These are phyloP conservation scores for Podaxis sp. DNA, from an alignment of 768 basidiomycete species.

Conservation along the genomic window DNA sequence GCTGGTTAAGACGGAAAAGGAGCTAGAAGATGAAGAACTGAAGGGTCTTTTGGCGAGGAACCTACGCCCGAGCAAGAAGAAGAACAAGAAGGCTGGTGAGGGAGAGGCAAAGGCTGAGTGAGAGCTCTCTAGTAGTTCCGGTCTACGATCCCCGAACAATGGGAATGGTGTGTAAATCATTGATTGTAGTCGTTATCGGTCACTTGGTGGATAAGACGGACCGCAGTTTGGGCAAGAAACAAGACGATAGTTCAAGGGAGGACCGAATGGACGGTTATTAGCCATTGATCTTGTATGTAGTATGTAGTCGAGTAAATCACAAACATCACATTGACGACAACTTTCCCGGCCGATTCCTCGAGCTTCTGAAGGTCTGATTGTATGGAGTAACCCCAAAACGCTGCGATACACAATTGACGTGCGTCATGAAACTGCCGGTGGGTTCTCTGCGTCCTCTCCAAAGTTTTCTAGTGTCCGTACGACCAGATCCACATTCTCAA, in stretches of 20 bases:
- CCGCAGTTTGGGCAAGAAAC: not conserved
- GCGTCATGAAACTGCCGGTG: not conserved
- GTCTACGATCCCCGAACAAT: slow-evolving; percentile 7
- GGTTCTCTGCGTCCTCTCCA: slow-evolving; percentile 57
- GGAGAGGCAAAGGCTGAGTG: slow-evolving; percentile 32
- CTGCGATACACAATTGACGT: too few species aligned
- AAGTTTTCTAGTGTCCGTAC: slow-evolving; percentile 81
- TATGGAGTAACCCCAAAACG: too few species aligned
- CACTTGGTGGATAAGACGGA: not conserved
- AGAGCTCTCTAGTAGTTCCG: not conserved
- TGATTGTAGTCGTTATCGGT: not conserved
- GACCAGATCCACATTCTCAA: slow-evolving; percentile 88
- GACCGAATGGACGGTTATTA: not conserved
- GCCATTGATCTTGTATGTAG: not conserved
- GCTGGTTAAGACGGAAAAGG: slow-evolving; percentile 85
- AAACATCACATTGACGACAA: not conserved
- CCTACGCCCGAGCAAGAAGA: slow-evolving; percentile 89
- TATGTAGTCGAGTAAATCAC: not conserved
- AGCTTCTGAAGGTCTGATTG: too few species aligned
- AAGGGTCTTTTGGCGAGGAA: slow-evolving; percentile 76
- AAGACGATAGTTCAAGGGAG: not conserved
- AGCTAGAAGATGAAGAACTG: slow-evolving; percentile 84
- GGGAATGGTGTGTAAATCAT: slow-evolving; percentile 26
- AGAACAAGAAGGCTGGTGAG: slow-evolving; percentile 72
- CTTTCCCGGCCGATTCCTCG: not conserved